Evolutionary conservation across 2,329 filamentous ascomycete genomes (phyloP), one percentile per base, ranked within the genome.

Genomic region (Hortaea werneckii): DNA sequence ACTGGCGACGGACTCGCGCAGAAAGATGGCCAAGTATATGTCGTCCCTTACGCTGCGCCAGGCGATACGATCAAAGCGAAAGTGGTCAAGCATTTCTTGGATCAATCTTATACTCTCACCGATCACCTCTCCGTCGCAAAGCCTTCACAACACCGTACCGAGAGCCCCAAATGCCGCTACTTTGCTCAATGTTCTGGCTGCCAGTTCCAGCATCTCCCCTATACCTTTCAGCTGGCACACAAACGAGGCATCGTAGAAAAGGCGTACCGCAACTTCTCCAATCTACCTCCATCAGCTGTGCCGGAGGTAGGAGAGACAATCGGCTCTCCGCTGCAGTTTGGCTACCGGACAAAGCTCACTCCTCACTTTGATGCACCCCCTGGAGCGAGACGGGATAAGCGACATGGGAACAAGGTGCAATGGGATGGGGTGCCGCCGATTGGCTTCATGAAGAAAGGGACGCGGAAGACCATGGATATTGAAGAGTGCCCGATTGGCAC

Each of bases 401-500:
- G 67, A 45, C 66, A 76, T 48, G 72, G 76, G 48, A 70, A 72
- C 48, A 74, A 74, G 59, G 72, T 74, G 47, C 69, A 67, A 43
- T 84, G 85, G 55, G 67, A 75, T 10, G 72, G 75, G 46, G 75
- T 85, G 3, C 92, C 92, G 0, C 77, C 83, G 2, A 87, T 96
- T 55, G 92, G 92, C 6, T 98, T 94, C 69, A 92, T 87, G 75
- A 74, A 77, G 51, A 96, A 95, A 67, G 86, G 85, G n/a, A 78
- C 78, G 41, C 76, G 82, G 46, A 75, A 75, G 50, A 89, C 89
- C 3, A 72, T 98, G 51, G 92, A 98, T 61, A 96, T 98, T 52
- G 92, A 98, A 65, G 89, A 96, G 63, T 98, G 92, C 57, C 92
- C 92, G 5, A 94, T 98, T 50, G 92, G 86, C 42, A 98, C 92